Base-by-base conservation (phyloP, 2,329 filamentous ascomycete species). In the Fusarium hainanense region DNA sequence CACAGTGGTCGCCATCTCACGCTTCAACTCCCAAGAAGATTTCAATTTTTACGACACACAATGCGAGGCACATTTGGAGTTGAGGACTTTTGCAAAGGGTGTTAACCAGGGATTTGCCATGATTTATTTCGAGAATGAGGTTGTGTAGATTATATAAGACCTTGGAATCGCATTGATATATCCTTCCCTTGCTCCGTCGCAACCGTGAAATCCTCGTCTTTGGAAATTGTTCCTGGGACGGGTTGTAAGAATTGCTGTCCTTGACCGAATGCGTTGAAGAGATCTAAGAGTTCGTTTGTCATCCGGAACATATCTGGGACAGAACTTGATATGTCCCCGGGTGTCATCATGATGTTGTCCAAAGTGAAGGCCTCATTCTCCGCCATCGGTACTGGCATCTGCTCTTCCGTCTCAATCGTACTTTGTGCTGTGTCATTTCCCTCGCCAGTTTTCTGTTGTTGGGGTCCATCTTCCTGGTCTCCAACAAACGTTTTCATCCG, bases 1-100 rank as follows among this genome's bases (percentile, higher is more conserved):
- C 77, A 90, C 85, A 3, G 60, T 91, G 41, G 82, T 85, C 1
- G 86, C 85, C 0, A 82, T 87, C 52, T 88, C 86, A 3, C 83
- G 83, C 0, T 90, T 91, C 67, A 81, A 81, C 4, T 87, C 83
- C 1, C 70, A 84, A 23, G 87, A 87, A 5, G 89, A 90, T 58
- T 87, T 90, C 82, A 80, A 84, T 18, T 91, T 85, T 72, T 91
- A 90, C 73, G 89, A 91, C 70, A 82, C 82, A 4, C 81, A 77
- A 37, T 81, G 78, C 41, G 63, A 70, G 1, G 77, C 77, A 0
- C 79, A 81, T 32, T 69, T 70, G 1, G 73, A 79, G 32, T 62
- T 81, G 12, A 79, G 76, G 59, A 54, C 42, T 0, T 76, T 78
- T 50, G 78, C 79, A 0, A 79, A 77, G 72, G 67, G 59, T 3